phyloP scores from a whole-genome alignment of 139 green algal species.

The Chlamydomonas eustigma region DNA sequence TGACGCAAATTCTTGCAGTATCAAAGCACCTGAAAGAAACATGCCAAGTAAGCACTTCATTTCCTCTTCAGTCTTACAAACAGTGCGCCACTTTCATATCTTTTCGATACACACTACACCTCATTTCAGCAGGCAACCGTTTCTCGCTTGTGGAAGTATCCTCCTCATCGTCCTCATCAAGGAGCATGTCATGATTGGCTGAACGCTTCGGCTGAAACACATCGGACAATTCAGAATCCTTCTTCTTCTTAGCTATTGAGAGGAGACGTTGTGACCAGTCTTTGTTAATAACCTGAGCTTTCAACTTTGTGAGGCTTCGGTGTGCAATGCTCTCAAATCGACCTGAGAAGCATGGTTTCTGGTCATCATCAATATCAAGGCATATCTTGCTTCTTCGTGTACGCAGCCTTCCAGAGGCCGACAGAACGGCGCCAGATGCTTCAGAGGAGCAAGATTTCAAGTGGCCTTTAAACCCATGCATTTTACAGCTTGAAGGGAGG shows the following conservation, averaged over 20 bases:
- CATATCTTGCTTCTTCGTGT: too few relatives aligned
- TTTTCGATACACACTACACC: background rate
- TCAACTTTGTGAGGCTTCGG: too few relatives aligned
- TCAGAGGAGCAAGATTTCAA: too few relatives aligned
- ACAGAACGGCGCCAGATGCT: too few relatives aligned
- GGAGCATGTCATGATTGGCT: background rate
- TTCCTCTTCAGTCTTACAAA: too few relatives aligned
- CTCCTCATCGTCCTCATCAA: background rate
- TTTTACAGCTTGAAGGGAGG: too few relatives aligned
- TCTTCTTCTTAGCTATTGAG: conserved; percentile 13
- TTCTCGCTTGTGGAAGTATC: background rate
- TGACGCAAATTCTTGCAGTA: conserved; percentile 86
- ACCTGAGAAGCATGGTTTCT: too few relatives aligned
- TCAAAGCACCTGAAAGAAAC: conserved; percentile 91
- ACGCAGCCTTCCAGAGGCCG: too few relatives aligned
- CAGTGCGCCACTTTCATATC: too few relatives aligned
- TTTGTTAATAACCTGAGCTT: background rate
- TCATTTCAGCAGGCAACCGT: conserved; percentile 1
- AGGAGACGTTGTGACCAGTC: conserved; percentile 30
- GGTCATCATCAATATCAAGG: too few relatives aligned
- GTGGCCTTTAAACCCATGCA: too few relatives aligned
- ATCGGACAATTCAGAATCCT: background rate
- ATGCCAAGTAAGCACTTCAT: conserved; percentile 66
- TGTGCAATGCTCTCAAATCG: too few relatives aligned
- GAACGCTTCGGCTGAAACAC: background rate